Conservation (phyloP, 495 filamentous ascomycete genomes). For the Aspergillus funiculosus region DNA sequence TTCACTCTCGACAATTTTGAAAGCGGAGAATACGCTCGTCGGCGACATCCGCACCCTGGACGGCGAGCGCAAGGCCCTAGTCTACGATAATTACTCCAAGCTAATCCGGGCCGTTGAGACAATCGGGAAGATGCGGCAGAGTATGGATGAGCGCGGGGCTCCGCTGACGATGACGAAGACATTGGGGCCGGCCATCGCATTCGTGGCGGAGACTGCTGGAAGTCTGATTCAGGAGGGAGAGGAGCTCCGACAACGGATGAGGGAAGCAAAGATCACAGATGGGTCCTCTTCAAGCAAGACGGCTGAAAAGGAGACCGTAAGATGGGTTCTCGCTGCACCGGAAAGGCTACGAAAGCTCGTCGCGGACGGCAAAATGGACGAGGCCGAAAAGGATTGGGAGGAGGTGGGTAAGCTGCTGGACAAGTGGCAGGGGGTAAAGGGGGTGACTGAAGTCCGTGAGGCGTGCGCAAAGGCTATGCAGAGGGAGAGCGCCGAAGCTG, state of each 20-base stretch:
- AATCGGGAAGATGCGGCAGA: slow-evolving; percentile 61
- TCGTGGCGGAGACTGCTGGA: slow-evolving; percentile 73
- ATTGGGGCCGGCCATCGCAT: slow-evolving; percentile 67
- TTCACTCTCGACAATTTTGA: slow-evolving; percentile 61
- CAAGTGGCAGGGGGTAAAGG: slow-evolving; percentile 56
- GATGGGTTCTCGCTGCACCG: slow-evolving; percentile 62
- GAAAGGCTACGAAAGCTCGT: slow-evolving; percentile 46
- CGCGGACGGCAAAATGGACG: slow-evolving; percentile 42
- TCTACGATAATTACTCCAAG: slow-evolving; percentile 98
- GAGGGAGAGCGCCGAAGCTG: slow-evolving; percentile 22
- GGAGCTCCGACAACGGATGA: slow-evolving; percentile 32
- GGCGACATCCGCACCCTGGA: slow-evolving; percentile 82
- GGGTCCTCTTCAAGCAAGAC: slow-evolving; percentile 31
- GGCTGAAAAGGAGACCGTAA: slow-evolving; percentile 60
- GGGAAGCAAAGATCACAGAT: slow-evolving; percentile 31
- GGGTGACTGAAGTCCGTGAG: slow-evolving; percentile 53
- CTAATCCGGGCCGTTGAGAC: slow-evolving; percentile 92
- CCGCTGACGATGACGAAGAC: slow-evolving; percentile 53
- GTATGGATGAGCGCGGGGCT: slow-evolving; percentile 46
- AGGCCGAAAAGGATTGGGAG: slow-evolving; percentile 57
- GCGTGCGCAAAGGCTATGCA: slow-evolving; percentile 54
- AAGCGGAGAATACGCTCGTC: slow-evolving; percentile 49
- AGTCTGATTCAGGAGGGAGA: slow-evolving; percentile 54
- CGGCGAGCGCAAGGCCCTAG: slow-evolving; percentile 90
- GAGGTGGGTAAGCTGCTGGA: slow-evolving; percentile 41